Base-by-base conservation (phyloP, 2,329 filamentous ascomycete genomes). In the Plectosphaerella sp. region DNA sequence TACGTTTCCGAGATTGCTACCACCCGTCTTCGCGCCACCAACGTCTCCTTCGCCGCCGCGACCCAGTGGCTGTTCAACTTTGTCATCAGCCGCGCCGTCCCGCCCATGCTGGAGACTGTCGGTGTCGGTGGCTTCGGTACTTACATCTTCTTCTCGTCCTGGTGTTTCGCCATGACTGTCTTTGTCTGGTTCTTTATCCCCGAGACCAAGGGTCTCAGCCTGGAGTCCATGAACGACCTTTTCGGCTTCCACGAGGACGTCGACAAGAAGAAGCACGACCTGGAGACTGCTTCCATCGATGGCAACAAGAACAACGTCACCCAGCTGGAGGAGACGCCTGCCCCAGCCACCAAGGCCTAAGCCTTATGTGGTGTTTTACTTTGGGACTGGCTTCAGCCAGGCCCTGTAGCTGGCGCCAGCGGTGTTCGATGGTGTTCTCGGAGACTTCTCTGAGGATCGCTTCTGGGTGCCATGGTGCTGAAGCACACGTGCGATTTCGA, bases 31-130 rank as follows among this genome's bases (percentile, higher is more conserved):
- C 1, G 65, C 61, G 43, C 66, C 59, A 59, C 67, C 52, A 86
- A 85, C 57, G 82, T 86, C 24, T 74, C 81, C 3, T 72, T 84
- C 47, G 82, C 78, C 0, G 80, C 82, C 2, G 81, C 81, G 2
- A 84, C 79, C 1, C 81, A 86, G 61, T 84, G 82, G 82, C 62
- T 86, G 1, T 86, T 86, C 66, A 86, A 86, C 60, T 83, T 86
- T 52, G 81, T 84, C 15, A 79, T 87, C 50, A 80, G 83, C 10
- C 72, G 81, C 45, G 80, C 82, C 8, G 82, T 84, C 4, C 83
- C 83, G 0, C 79, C 78, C 54, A 87, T 88, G 84, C 69, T 88
- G 53, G 75, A 74, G 69, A 73, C 64, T 2, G 63, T 72, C 22
- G 70, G 68, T 4, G 9, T 72, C 65, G 70, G 58, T 69, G 46